A percentile compares a stretch with the other conserved stretches of the same genome.
phyloP scores from a whole-genome alignment of 768 basidiomycete species.

The Termitomyces sp. region DNA sequence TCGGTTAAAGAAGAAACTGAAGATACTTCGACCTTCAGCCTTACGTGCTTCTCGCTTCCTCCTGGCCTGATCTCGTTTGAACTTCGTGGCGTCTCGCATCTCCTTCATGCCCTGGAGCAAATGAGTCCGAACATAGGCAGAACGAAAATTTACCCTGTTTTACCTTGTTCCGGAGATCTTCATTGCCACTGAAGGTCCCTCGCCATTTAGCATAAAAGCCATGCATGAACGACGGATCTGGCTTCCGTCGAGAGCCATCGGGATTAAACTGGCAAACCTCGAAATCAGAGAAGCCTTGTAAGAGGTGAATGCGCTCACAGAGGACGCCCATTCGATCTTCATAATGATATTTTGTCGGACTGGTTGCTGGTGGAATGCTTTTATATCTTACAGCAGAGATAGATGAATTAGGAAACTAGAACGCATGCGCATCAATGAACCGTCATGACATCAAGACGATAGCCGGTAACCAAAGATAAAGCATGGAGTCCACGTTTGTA shows the following conservation, averaged over 20 bases:
- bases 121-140: conserved; percentile 4
- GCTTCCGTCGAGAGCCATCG: conserved; percentile 40
- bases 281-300: neutral
- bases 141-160: conserved; percentile 30
- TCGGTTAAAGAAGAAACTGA: conserved; percentile 16
- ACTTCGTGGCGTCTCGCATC: conserved; percentile 49
- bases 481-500: neutral
- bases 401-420: conserved; percentile 14
- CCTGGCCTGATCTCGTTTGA: conserved; percentile 3
- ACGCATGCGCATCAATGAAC: conserved; percentile 11
- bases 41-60: conserved; percentile 1
- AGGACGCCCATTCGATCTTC: conserved; percentile 51
- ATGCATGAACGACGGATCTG: conserved; percentile 56
- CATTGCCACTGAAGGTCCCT: conserved; percentile 63
- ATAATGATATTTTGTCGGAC: conserved; percentile 21
- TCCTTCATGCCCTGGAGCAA: conserved; percentile 55
- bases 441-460: neutral
- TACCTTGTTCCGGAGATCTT: conserved; percentile 47
- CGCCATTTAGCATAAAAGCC: conserved; percentile 80
- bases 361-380: conserved; percentile 1
- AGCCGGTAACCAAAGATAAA: neutral
- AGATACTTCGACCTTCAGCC: conserved; percentile 15
- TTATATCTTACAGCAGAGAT: conserved; percentile 5
- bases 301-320: conserved; percentile 29
- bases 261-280: conserved; percentile 28